Base-by-base conservation (phyloP, 2,329 filamentous ascomycete species). In the Talaromyces sp. region DNA sequence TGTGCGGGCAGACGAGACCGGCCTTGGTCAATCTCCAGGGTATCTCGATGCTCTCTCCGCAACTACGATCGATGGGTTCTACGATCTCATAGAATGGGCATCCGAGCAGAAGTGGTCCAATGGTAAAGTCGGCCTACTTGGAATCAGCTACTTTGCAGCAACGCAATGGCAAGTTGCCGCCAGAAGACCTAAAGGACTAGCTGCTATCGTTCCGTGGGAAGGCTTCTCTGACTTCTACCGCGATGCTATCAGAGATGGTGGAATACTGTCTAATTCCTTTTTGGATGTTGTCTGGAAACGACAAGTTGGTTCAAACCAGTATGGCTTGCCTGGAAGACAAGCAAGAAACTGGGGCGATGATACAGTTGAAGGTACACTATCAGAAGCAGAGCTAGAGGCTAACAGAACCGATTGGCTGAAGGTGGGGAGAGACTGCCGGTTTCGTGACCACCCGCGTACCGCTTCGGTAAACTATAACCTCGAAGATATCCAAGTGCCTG, bases 271-370 rank as follows among this genome's bases (percentile, higher is more conserved):
- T 0, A 81, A 86, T 64, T 69, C 68, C 0, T 87, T 86, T 65
- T 86, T 88, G 65, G 67, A 73, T 10, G 84, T 87, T 65, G 89
- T 86, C 86, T 88, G 85, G 85, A 80, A 88, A 66, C 78, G 85
- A 24, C 43, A 50, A 10, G 3, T 50, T 32, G 79, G 31, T 12
- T 7, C 14, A 56, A 43, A 41, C 38, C 26, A 57, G n/a, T 57
- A 57, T 24, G 54, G 54, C 14, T 11, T 14, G 8, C 61, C 65
- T 10, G 67, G 65, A 0, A 51, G 61, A 12, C 62, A 65, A 2
- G 61, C 58, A 1, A 56, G 63, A 1, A 62, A 66, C 4, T 67
- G 67, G 66, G 68, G 68, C 0, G 58, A 59, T 1, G 66, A 69
- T 35, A 67, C 67, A 2, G 48, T 69, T 12, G 68, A 69, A 46